A percentile compares a stretch with the other conserved stretches of the same genome.
Evolutionary conservation across 2,329 filamentous ascomycete genomes (phyloP).

Genomic region (Neoscytalidium dimidiatum): DNA sequence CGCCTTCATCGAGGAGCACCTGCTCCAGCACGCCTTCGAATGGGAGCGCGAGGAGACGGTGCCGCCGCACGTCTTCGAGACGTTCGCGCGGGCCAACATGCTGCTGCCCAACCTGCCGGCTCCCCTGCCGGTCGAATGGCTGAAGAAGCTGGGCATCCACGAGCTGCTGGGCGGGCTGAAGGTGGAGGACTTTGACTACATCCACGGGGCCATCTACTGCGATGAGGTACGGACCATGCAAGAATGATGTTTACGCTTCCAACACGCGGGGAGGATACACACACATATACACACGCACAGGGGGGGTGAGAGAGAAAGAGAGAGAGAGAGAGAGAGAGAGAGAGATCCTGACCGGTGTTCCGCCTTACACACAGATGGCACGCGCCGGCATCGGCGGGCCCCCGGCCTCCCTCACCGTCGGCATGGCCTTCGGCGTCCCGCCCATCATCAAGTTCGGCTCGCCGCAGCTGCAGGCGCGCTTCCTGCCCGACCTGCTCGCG

Average conservation of each 20-base stretch:
- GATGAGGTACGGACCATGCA: constrained; percentile 56
- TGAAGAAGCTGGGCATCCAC: constrained; percentile 65
- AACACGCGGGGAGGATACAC: too few relatives aligned
- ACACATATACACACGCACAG: too few relatives aligned
- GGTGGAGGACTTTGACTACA: constrained; percentile 73
- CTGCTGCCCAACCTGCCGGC: constrained; percentile 69
- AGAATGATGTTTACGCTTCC: constrained; percentile 17
- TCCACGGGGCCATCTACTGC: constrained; percentile 69
- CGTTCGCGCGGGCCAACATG: constrained; percentile 68
- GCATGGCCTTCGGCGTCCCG: constrained; percentile 72
- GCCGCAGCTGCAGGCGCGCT: constrained; percentile 62
- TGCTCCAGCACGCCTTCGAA: constrained; percentile 64
- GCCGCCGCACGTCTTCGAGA: constrained; percentile 63
- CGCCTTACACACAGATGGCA: constrained; percentile 52
- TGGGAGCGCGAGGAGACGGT: constrained; percentile 69
- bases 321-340: too few relatives aligned
- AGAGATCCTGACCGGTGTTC: too few relatives aligned
- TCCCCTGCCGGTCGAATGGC: constrained; percentile 67
- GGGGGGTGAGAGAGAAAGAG: too few relatives aligned
- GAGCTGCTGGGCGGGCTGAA: constrained; percentile 66
- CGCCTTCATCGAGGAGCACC: constrained; percentile 64
- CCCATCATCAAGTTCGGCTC: constrained; percentile 70
- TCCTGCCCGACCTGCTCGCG: constrained; percentile 67
- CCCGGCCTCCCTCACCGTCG: constrained; percentile 65
- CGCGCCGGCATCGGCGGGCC: constrained; percentile 67